Conservation (phyloP, 2,329 filamentous ascomycete species). For the Microdochium nivale region DNA sequence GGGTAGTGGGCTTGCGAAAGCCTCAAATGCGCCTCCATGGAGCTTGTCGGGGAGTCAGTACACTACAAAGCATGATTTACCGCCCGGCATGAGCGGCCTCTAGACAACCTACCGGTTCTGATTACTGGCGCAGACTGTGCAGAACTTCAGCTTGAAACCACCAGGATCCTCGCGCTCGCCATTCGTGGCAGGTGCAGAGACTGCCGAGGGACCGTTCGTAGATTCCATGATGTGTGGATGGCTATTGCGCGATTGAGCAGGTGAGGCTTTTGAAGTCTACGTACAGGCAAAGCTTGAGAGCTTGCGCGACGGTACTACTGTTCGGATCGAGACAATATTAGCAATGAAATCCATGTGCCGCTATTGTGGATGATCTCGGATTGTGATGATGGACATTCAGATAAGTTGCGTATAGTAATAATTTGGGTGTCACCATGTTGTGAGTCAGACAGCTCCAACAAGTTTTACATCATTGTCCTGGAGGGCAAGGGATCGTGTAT, state of each 20-base stretch:
- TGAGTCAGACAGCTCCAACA: conserved; percentile 76
- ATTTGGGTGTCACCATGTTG: conserved; percentile 48
- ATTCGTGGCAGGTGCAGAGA: conserved; percentile 25
- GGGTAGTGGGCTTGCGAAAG: conserved; percentile 81
- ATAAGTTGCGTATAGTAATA: conserved; percentile 49
- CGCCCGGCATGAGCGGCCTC: not conserved
- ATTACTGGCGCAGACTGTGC: conserved; percentile 97
- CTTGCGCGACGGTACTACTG: too few species aligned
- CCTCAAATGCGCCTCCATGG: conserved; percentile 98
- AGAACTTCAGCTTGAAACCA: conserved; percentile 89
- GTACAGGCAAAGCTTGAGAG: too few species aligned
- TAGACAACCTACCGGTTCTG: conserved; percentile 68
- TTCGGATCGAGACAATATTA: not conserved
- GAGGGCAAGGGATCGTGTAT: not conserved
- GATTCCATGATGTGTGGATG: conserved; percentile 25
- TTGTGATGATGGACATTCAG: conserved; percentile 7
- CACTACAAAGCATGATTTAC: not conserved
- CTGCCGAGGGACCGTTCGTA: conserved; percentile 26
- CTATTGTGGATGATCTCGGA: not conserved
- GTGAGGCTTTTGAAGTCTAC: not conserved
- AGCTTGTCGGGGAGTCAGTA: conserved; percentile 40
- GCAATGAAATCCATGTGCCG: not conserved
- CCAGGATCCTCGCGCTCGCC: conserved; percentile 39
- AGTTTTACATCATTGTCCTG: conserved; percentile 35
- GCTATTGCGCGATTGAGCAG: conserved; percentile 10